These are phyloP conservation scores for Fragaria iinumae DNA, from an alignment of 306 rosid genomes.

Conservation along the genomic window DNA sequence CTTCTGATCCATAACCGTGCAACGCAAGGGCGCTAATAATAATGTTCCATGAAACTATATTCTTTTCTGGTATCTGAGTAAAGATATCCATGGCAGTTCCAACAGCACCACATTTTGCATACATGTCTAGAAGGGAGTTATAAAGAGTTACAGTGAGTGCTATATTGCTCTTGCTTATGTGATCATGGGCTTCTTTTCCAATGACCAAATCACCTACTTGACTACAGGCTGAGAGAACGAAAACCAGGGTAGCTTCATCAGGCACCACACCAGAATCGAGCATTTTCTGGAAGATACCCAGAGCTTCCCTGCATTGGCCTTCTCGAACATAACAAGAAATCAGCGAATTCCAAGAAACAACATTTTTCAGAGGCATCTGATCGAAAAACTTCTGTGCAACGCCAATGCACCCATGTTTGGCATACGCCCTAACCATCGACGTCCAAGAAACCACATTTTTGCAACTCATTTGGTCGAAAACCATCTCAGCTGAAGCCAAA, in stretches of 20 bases:
- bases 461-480: slow-evolving; percentile 46
- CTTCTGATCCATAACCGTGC: slow-evolving; percentile 63
- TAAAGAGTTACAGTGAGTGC: slow-evolving; percentile 36
- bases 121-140: slow-evolving; percentile 65
- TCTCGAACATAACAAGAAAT: slow-evolving; percentile 57
- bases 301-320: slow-evolving; percentile 50
- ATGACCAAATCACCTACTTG: slow-evolving; percentile 60
- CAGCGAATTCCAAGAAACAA: slow-evolving; percentile 76
- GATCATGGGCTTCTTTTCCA: slow-evolving; percentile 51
- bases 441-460: slow-evolving; percentile 71
- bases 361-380: slow-evolving; percentile 61
- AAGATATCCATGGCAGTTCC: slow-evolving; percentile 48
- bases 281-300: slow-evolving; percentile 58
- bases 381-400: slow-evolving; percentile 43
- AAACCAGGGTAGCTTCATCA: slow-evolving; percentile 61
- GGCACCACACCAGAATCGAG: slow-evolving; percentile 48
- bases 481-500: slow-evolving; percentile 42
- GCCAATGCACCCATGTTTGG: slow-evolving; percentile 48
- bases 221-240: slow-evolving; percentile 59
- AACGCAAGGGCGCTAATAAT: slow-evolving; percentile 62
- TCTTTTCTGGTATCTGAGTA: slow-evolving; percentile 44
- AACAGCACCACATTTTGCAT: slow-evolving; percentile 67
- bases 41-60: slow-evolving; percentile 65
- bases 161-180: slow-evolving; percentile 34
- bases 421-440: slow-evolving; percentile 59